These are phyloP conservation scores for Adansonia grandidieri DNA, from an alignment of 441 rosid genomes.

Conservation along the genomic window DNA sequence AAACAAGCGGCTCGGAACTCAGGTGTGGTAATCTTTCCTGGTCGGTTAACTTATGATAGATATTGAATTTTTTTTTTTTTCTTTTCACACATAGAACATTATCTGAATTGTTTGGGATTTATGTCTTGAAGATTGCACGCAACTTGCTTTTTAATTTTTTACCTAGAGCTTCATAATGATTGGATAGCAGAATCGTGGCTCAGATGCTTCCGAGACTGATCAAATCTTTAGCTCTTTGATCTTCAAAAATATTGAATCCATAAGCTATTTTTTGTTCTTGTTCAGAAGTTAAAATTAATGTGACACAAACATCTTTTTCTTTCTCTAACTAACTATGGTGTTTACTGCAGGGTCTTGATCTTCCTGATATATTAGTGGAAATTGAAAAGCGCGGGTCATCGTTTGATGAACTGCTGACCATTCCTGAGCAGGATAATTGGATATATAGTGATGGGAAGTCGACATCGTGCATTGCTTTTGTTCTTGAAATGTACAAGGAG, in stretches of 20 bases:
- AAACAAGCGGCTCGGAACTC: constrained; percentile 90
- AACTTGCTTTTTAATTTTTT: neutral
- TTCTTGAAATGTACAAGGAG: constrained; percentile 93
- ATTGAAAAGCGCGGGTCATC: constrained; percentile 83
- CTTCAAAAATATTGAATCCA: neutral
- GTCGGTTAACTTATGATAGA: neutral
- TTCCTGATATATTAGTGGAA: constrained; percentile 82
- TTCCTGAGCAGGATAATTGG: constrained; percentile 97
- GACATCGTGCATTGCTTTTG: constrained; percentile 83
- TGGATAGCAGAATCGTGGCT: neutral
- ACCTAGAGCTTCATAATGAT: neutral
- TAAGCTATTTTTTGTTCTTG: neutral
- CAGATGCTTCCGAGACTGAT: neutral
- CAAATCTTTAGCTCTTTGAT: neutral
- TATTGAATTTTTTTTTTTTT: too few relatives aligned
- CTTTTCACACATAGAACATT: neutral
- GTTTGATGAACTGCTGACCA: constrained; percentile 73
- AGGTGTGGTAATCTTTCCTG: constrained; percentile 45
- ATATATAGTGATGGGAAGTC: constrained; percentile 90
- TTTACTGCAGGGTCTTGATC: constrained; percentile 67
- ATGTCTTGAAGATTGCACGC: neutral
- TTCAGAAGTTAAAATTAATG: neutral
- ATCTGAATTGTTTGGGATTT: neutral
- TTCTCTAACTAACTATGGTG: neutral
- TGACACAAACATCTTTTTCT: neutral